Evolutionary conservation across 2,329 filamentous ascomycete species (phyloP).

Genomic region (Pseudocercospora eumusae): DNA sequence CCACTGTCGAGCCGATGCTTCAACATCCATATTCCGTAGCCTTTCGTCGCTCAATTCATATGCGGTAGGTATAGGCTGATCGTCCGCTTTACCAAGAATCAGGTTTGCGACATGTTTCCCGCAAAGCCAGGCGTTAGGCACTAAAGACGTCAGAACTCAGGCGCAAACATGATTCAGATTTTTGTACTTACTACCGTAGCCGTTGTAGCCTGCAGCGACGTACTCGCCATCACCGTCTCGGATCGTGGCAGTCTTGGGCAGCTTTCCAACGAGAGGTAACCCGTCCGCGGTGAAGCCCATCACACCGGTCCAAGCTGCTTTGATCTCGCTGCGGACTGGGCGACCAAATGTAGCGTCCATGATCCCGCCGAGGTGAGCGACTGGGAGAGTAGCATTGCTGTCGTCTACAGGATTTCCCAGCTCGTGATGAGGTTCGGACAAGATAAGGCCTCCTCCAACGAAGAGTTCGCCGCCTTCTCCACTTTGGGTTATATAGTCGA

Average conservation of each 20-base stretch:
- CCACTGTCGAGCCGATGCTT: conserved; percentile 3
- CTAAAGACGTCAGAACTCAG: background rate
- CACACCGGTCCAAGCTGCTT: conserved; percentile 24
- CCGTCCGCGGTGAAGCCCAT: conserved; percentile 25
- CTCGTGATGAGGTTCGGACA: conserved; percentile 17
- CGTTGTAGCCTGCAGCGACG: conserved; percentile 23
- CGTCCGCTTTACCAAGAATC: conserved; percentile 11
- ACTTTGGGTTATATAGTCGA: conserved; percentile 27
- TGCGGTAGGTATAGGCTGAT: conserved; percentile 11
- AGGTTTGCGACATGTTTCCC: conserved; percentile 19
- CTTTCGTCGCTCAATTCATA: conserved; percentile 13
- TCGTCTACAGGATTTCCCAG: conserved; percentile 17
- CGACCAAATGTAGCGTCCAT: conserved; percentile 14
- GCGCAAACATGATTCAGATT: background rate
- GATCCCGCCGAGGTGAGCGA: conserved; percentile 16
- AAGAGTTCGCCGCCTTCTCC: conserved; percentile 18
- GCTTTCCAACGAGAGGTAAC: conserved; percentile 17
- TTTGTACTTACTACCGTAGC: conserved; percentile 20
- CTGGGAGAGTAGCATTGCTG: conserved; percentile 7
- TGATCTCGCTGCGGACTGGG: conserved; percentile 16
- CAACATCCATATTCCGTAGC: conserved; percentile 7
- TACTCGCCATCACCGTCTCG: conserved; percentile 19
- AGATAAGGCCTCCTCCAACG: conserved; percentile 22
- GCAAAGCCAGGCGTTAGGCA: conserved; percentile 21
- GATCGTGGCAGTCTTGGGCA: conserved; percentile 13